Conservation (phyloP, 768 basidiomycete species). For the Naematelia aurantialba region DNA sequence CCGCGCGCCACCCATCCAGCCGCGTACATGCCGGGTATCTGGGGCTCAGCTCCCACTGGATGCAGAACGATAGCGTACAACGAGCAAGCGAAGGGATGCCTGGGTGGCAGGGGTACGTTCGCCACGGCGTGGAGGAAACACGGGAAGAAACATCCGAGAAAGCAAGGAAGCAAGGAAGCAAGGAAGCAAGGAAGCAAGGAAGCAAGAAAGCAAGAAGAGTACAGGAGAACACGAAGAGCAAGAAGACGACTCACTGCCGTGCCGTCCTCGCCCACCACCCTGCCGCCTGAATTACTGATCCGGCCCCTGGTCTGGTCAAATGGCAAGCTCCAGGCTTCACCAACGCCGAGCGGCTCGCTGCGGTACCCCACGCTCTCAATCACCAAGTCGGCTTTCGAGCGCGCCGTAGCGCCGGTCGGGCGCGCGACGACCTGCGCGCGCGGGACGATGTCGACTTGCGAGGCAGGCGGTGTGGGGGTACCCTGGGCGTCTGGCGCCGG, state of each 20-base stretch:
- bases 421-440: constrained; percentile 43
- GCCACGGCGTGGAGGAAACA: neutral
- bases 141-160: no score
- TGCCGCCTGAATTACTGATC: constrained; percentile 54
- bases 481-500: constrained; percentile 11
- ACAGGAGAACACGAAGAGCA: neutral
- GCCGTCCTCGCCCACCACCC: constrained; percentile 49
- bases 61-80: no score
- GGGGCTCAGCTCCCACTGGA: constrained; percentile 33
- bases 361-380: constrained; percentile 85
- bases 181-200: no score
- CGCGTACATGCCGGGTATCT: constrained; percentile 66
- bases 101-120: neutral
- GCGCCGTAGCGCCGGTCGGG: constrained; percentile 59
- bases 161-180: no score
- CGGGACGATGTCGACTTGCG: constrained; percentile 47
- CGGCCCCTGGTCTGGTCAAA: constrained; percentile 50
- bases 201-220: no score
- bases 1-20: constrained; percentile 92
- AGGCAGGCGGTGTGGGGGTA: constrained; percentile 15
- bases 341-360: constrained; percentile 57
- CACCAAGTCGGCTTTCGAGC: constrained; percentile 67
- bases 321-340: constrained; percentile 39
- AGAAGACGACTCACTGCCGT: constrained; percentile 38
- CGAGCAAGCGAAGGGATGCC: neutral